These are phyloP conservation scores for Myriosclerotinia scirpicola DNA, from an alignment of 2,329 filamentous ascomycete species.

Conservation along the genomic window DNA sequence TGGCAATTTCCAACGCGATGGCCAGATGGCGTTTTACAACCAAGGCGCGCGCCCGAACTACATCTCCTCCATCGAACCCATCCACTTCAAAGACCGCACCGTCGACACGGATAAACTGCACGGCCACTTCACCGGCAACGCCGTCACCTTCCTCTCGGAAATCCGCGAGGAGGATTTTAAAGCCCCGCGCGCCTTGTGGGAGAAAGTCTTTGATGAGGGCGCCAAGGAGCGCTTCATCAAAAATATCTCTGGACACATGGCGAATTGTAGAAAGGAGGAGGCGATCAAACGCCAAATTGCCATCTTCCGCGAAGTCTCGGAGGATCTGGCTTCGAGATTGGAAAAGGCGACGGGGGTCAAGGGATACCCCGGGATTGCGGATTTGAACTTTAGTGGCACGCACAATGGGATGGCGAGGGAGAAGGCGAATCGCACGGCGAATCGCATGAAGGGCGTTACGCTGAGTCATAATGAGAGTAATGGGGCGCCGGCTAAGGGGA, in stretches of 20 bases:
- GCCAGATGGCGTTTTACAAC: conserved; percentile 42
- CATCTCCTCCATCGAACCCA: conserved; percentile 39
- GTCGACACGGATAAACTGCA: conserved; percentile 46
- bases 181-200: conserved; percentile 40
- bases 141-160: conserved; percentile 48
- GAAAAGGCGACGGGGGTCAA: conserved; percentile 56
- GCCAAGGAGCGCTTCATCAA: conserved; percentile 60
- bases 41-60: conserved; percentile 53
- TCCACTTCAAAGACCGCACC: conserved; percentile 39
- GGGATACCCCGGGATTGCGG: conserved; percentile 57
- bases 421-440: conserved; percentile 48
- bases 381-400: conserved; percentile 58
- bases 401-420: conserved; percentile 59
- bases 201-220: conserved; percentile 44
- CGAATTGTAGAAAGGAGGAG: conserved; percentile 51
- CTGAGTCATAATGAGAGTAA: conserved; percentile 46
- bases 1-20: conserved; percentile 44
- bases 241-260: conserved; percentile 59
- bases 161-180: conserved; percentile 40
- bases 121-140: conserved; percentile 51
- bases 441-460: conserved; percentile 46
- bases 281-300: conserved; percentile 59
- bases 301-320: conserved; percentile 58
- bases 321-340: conserved; percentile 54
- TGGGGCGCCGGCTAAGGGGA: conserved; percentile 46